phyloP scores from a whole-genome alignment of 768 basidiomycete species.

The Tephrocybe sp. region DNA sequence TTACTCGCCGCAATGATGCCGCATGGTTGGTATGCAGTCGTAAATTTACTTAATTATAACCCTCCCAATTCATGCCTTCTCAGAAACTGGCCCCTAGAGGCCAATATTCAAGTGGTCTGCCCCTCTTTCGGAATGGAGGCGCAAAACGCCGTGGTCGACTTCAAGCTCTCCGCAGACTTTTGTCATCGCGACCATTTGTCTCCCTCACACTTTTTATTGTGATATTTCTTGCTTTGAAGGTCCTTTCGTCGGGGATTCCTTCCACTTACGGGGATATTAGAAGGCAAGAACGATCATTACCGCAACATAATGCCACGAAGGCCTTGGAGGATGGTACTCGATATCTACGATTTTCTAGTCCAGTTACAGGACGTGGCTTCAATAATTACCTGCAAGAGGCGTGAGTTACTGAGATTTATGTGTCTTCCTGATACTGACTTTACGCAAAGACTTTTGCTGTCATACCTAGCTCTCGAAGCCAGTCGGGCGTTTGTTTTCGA shows the following conservation, averaged over 20 bases:
- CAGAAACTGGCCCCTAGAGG: too few species aligned
- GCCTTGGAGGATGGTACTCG: constrained; percentile 11
- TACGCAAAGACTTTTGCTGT: constrained; percentile 40
- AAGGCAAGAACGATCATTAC: constrained; percentile 13
- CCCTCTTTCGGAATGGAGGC: neutral
- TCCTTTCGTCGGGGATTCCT: constrained; percentile 19
- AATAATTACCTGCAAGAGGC: constrained; percentile 63
- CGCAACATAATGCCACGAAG: constrained; percentile 18
- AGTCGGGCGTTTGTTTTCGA: constrained; percentile 61
- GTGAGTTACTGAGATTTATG: constrained; percentile 24
- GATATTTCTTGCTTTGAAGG: neutral
- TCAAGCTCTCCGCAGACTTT: neutral
- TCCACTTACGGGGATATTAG: constrained; percentile 19
- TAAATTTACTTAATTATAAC: too few species aligned
- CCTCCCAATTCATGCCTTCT: too few species aligned
- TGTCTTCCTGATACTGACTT: neutral
- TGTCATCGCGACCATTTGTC: constrained; percentile 1
- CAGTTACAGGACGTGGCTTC: constrained; percentile 58
- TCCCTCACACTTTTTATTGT: neutral
- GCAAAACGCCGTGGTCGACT: neutral
- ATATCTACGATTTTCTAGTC: constrained; percentile 50
- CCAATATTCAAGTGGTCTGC: neutral
- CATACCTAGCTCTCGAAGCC: constrained; percentile 49
- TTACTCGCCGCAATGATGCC: too few species aligned
- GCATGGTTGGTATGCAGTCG: too few species aligned